Evolutionary conservation across 2,329 filamentous ascomycete species (phyloP), one percentile per base, ranked within the genome.

Genomic region (Microdochium bolleyi): DNA sequence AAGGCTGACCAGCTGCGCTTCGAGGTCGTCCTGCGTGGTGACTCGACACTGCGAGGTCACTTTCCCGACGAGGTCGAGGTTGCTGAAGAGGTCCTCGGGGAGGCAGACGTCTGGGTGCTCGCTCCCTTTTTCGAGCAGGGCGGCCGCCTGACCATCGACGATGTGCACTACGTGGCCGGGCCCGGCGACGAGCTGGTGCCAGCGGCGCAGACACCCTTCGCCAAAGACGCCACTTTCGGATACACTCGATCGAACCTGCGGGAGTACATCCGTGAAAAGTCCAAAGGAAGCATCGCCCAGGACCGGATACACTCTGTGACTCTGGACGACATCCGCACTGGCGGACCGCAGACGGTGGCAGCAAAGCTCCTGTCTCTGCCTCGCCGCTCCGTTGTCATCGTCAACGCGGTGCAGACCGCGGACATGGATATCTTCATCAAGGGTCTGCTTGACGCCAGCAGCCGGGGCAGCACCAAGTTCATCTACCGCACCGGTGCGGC

Each of bases 111-210:
- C 0, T 79, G 78, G 72, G 67, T 83, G 1, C 64, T 84, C 0
- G 78, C 78, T 0, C 80, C 80, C 0, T 83, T 83, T 62, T 84
- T 84, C 60, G 67, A 76, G 3, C 79, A 84, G 57, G 81, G 80
- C 5, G 80, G 80, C 0, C 62, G 80, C 2, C 78, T 77, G 46
- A 84, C 80, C 0, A 79, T 83, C 14, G 61, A 75, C 25, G 75
- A 83, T 59, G 71, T 82, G 1, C 79, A 83, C 59, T 83, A 83
- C 53, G 79, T 83, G 8, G 72, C 73, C 1, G 78, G 82, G 48
- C 37, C 37, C 5, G 73, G 73, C 0, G 72, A 74, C 1, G 59
- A 57, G 1, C 57, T 80, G 2, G 72, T 80, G 0, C 77, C 80
- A 0, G 77, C 79, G 0, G 75, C 71, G 0, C 66, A 73, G 30